Evolutionary conservation across 225 moss, liverwort and hornwort genomes (phyloP), one percentile per base, ranked within the genome.

Genomic region (Physcomitrellopsis africana): DNA sequence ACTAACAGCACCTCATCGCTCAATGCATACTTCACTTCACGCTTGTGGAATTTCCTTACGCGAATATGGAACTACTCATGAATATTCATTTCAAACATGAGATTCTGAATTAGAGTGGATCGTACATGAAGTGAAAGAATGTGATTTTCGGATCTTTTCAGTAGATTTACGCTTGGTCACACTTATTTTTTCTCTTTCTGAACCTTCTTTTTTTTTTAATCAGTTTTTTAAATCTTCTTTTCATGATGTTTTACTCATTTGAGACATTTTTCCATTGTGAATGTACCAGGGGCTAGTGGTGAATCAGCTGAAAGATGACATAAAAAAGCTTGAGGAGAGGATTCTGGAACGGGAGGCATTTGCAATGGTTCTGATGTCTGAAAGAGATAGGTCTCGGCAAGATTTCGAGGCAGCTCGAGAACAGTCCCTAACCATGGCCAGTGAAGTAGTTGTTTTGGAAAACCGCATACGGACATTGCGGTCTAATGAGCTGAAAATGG

Each of bases 361-460:
- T 64, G 85, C 81, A 16, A 81, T 77, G 73, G 77, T 78, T 68
- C 72, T 99, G 86, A 89, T 80, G 75, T 57, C 83, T 59, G 95
- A 99, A 82, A 92, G 84, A 75, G 89, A 92, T 51, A 93, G 87
- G 83, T 92, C 99, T 49, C 81, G 88, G 57, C 95, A 90, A 72
- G 95, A 95, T 56, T 86, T 83, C 63, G 87, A 76, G 48, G 84
- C 89, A 76, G 92, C 93, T 68, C 82, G 89, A 20, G 99, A 90
- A 70, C 99, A 90, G 62, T 90, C 93, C 18, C 92, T 92, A 76
- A 74, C 95, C 17, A 79, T 99, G 79, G 99, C 99, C 18, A 89
- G 92, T 62, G 93, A 95, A 75, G 99, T 95, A 43, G 87, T 99
- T 78, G 86, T 79, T 32, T 82, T 99, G 61, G 99, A 99, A 82